phyloP scores from a whole-genome alignment of 352 stramenopile species.

The Pythium sp. region DNA sequence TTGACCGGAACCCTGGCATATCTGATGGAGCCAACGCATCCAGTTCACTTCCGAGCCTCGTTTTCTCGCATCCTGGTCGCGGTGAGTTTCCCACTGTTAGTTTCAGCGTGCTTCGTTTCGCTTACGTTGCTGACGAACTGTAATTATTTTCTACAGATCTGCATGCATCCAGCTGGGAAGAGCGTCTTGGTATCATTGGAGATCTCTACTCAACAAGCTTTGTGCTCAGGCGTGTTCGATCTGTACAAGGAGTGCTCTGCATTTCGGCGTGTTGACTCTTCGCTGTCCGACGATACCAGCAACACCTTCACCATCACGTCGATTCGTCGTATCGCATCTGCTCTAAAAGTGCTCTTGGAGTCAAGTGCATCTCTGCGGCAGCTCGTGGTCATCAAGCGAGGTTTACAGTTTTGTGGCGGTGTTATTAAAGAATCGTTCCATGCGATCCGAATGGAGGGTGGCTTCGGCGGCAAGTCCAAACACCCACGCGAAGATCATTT shows the following conservation, averaged over 20 bases:
- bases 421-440: constrained; percentile 43
- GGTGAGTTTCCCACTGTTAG: constrained; percentile 21
- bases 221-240: constrained; percentile 39
- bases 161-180: background rate
- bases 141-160: constrained; percentile 8
- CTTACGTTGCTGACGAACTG: background rate
- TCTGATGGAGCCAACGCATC: constrained; percentile 31
- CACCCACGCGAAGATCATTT: constrained; percentile 31
- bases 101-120: background rate
- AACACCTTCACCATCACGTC: background rate
- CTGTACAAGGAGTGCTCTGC: constrained; percentile 34
- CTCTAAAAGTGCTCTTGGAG: constrained; percentile 42
- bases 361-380: constrained; percentile 23
- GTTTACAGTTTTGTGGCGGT: constrained; percentile 30
- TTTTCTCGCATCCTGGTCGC: constrained; percentile 34
- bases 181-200: constrained; percentile 19
- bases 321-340: constrained; percentile 23
- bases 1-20: constrained; percentile 5
- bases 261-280: constrained; percentile 5
- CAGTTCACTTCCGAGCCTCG: constrained; percentile 34
- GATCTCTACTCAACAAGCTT: constrained; percentile 12
- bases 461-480: constrained; percentile 38
- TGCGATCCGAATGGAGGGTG: constrained; percentile 45
- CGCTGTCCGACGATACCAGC: background rate
- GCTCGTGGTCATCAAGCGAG: constrained; percentile 32